A percentile compares a stretch with the other conserved stretches of the same genome.
Conservation (phyloP, 2,329 filamentous ascomycete genomes). For the Berkeleyomyces rouxiae region DNA sequence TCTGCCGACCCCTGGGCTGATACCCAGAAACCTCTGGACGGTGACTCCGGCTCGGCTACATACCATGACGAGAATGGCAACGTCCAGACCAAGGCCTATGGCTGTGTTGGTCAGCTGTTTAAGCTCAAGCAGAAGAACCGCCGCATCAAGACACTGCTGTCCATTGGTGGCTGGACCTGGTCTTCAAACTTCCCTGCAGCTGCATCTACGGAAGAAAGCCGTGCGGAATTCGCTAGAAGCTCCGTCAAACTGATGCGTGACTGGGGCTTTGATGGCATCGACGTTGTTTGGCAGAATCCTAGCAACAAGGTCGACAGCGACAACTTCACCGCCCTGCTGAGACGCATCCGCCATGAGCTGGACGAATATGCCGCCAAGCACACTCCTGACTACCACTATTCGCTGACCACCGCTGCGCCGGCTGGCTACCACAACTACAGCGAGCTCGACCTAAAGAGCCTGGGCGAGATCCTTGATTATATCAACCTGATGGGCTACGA, state of each 20-base stretch:
- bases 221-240: slow-evolving; percentile 50
- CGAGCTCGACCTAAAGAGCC: slow-evolving; percentile 28
- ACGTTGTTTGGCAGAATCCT: slow-evolving; percentile 27
- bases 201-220: slow-evolving; percentile 43
- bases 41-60: not conserved
- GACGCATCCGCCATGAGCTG: slow-evolving; percentile 29
- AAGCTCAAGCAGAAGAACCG: slow-evolving; percentile 63
- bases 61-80: slow-evolving; percentile 38
- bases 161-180: slow-evolving; percentile 77
- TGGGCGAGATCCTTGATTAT: slow-evolving; percentile 33
- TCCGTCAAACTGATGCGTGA: slow-evolving; percentile 57
- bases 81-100: slow-evolving; percentile 57
- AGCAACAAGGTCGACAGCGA: slow-evolving; percentile 23
- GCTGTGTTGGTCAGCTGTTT: slow-evolving; percentile 65
- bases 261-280: slow-evolving; percentile 43
- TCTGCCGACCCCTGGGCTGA: slow-evolving; percentile 56
- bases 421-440: slow-evolving; percentile 32
- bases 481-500: slow-evolving; percentile 59
- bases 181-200: slow-evolving; percentile 57
- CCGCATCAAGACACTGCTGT: slow-evolving; percentile 62
- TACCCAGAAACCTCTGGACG: slow-evolving; percentile 52
- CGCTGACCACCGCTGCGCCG: slow-evolving; percentile 36
- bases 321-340: slow-evolving; percentile 29
- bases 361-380: slow-evolving; percentile 30
- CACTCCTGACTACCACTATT: slow-evolving; percentile 32